Percentiles rank a stretch among this genome's conserved stretches.
phyloP scores from a whole-genome alignment of 768 basidiomycete genomes.

The Psilocybe cubensis region DNA sequence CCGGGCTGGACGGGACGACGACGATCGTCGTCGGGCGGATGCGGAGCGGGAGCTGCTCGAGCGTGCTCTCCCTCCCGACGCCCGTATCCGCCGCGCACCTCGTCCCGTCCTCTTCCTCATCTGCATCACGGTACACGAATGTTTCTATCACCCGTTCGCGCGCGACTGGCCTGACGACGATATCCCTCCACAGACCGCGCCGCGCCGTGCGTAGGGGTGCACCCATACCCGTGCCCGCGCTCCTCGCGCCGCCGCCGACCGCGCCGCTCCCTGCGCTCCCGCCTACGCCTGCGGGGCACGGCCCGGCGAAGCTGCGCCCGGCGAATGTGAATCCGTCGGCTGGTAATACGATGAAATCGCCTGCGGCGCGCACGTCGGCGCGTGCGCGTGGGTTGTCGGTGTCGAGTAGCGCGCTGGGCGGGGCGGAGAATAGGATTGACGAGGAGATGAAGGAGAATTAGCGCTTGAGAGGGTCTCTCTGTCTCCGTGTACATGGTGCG shows the following conservation, averaged over 20 bases:
- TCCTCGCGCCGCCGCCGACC: conserved; percentile 41
- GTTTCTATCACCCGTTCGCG: neutral
- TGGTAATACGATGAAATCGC: conserved; percentile 1
- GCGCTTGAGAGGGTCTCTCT: neutral
- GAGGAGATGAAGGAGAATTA: conserved; percentile 43
- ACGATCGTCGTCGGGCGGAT: conserved; percentile 54
- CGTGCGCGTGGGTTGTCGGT: conserved; percentile 35
- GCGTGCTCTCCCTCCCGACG: conserved; percentile 23
- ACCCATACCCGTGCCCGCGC: conserved; percentile 34
- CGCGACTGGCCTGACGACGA: neutral
- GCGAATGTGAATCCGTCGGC: conserved; percentile 5
- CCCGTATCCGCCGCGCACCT: conserved; percentile 5
- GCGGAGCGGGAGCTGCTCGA: conserved; percentile 55
- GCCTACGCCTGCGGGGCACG: neutral
- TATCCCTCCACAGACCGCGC: conserved; percentile 35
- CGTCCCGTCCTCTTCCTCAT: too few relatives aligned
- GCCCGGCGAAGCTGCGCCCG: conserved; percentile 12
- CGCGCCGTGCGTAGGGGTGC: conserved; percentile 39
- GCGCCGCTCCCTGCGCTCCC: conserved; percentile 41
- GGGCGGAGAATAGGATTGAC: conserved; percentile 33
- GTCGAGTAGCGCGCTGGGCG: conserved; percentile 30
- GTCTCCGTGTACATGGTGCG: neutral
- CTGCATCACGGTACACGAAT: conserved; percentile 21
- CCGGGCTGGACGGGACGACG: conserved; percentile 29
- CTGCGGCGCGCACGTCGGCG: conserved; percentile 18